Evolutionary conservation across 345 rosid genomes (phyloP).

Genomic region (Corchorus capsularis): DNA sequence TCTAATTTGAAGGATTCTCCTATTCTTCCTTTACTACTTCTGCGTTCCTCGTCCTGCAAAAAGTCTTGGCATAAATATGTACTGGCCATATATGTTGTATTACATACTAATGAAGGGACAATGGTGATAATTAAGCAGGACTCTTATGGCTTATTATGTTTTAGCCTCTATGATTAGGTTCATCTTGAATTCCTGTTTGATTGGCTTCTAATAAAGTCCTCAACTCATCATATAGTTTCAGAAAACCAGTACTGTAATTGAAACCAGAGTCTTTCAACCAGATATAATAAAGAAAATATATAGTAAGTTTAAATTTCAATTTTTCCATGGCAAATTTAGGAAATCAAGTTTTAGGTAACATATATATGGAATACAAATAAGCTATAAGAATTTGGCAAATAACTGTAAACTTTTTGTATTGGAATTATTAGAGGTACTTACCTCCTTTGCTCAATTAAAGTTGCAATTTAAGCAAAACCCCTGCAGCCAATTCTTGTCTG

Average conservation of each 20-base stretch:
- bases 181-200: constrained; percentile 26
- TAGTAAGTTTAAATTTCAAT: background rate
- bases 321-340: background rate
- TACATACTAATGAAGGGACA: background rate
- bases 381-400: background rate
- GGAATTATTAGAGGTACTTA: constrained; percentile 13
- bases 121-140: background rate
- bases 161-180: background rate
- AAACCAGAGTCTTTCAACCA: background rate
- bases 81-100: background rate
- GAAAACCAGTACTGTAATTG: background rate
- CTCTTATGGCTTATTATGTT: background rate
- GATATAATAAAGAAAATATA: background rate
- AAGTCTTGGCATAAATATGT: background rate
- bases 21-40: background rate
- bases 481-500: background rate
- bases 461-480: constrained; percentile 24
- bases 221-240: constrained; percentile 15
- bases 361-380: background rate
- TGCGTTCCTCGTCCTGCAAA: background rate
- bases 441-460: constrained; percentile 34
- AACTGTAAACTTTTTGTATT: background rate
- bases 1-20: background rate
- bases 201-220: constrained; percentile 18
- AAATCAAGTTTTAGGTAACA: background rate